Base-by-base conservation (phyloP, 305 asterid genomes). In the Withania somnifera region DNA sequence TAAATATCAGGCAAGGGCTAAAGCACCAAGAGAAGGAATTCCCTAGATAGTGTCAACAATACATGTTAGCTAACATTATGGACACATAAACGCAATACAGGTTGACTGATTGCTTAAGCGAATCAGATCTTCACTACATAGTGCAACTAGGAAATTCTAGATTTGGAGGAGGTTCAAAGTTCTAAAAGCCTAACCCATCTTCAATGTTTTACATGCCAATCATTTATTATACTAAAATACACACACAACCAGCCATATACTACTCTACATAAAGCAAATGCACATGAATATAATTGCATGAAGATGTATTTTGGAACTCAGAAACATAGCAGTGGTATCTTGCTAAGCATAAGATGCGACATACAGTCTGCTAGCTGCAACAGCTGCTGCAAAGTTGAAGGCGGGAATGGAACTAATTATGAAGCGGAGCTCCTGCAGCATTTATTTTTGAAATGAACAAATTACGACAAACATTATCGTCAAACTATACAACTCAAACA, bases 341-440 rank as follows among this genome's bases (percentile, higher is more conserved):
- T 17, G 11, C 61, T 75, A 75, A 50, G 80, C 45, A 26, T 15
- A 57, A 47, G 85, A 89, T 69, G 81, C 38, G 34, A 84, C 92
- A 47, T 93, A 96, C 99, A 96, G 84, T 90, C 99, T 92, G 88
- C 88, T 88, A 77, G 99, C 98, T 84, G 98, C 95, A 87, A 94
- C 51, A 58, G 98, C 98, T 75, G 98, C 99, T 30, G 97, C 93
- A 61, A 96, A 89, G 89, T 94, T 96, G 91, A 96, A 92, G 78
- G 94, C 89, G 20, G 98, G 98, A 86, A 96, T 89, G 86, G 99
- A 93, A 91, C 94, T 85, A 80, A 96, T 91, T 83, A 96, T 92
- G 85, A 96, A 96, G 14, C 99, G 98, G 61, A 96, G 98, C 86
- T 96, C 99, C 99, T 96, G 92, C 82, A 89, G 87, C 85, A 89